A percentile compares a stretch with the other conserved stretches of the same genome.
Conservation (phyloP, 257 asterid genomes). For the Leptodermis oblonga region DNA sequence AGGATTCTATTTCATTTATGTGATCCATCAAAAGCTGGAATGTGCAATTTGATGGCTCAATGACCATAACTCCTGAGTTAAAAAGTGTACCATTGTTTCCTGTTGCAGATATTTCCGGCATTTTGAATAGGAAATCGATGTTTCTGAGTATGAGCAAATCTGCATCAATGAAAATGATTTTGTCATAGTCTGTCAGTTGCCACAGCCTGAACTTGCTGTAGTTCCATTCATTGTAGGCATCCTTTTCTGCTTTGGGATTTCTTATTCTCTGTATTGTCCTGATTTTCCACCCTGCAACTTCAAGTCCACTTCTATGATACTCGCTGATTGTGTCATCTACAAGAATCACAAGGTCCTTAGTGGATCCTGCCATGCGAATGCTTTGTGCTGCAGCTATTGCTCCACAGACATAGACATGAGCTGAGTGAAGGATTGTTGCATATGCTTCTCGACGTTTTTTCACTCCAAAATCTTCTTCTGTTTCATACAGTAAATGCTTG, state of each 20-base stretch:
- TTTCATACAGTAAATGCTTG: not conserved
- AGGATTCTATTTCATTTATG: conserved; percentile 74
- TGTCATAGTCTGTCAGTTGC: conserved; percentile 86
- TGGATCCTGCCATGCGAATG: conserved; percentile 81
- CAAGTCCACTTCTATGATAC: conserved; percentile 71
- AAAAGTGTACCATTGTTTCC: conserved; percentile 90
- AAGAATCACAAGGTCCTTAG: conserved; percentile 76
- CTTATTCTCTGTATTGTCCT: conserved; percentile 68
- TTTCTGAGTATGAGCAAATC: conserved; percentile 73
- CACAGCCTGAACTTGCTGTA: conserved; percentile 90
- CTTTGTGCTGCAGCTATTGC: conserved; percentile 95
- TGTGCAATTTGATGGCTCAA: conserved; percentile 87
- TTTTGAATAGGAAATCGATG: conserved; percentile 63
- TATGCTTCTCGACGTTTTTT: conserved; percentile 69
- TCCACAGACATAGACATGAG: conserved; percentile 82
- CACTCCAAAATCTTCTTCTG: conserved; percentile 38
- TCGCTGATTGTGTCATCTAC: conserved; percentile 70
- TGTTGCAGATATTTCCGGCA: conserved; percentile 89
- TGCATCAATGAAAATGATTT: conserved; percentile 77
- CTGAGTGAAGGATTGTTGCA: conserved; percentile 88
- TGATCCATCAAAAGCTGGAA: conserved; percentile 77
- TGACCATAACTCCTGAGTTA: conserved; percentile 88
- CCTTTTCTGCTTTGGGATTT: conserved; percentile 84
- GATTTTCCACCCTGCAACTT: conserved; percentile 77
- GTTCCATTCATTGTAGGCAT: conserved; percentile 94